Percentiles rank a stretch among this genome's conserved stretches.
These are phyloP conservation scores for Inga laurina DNA, from an alignment of 306 rosid genomes.

Conservation along the genomic window DNA sequence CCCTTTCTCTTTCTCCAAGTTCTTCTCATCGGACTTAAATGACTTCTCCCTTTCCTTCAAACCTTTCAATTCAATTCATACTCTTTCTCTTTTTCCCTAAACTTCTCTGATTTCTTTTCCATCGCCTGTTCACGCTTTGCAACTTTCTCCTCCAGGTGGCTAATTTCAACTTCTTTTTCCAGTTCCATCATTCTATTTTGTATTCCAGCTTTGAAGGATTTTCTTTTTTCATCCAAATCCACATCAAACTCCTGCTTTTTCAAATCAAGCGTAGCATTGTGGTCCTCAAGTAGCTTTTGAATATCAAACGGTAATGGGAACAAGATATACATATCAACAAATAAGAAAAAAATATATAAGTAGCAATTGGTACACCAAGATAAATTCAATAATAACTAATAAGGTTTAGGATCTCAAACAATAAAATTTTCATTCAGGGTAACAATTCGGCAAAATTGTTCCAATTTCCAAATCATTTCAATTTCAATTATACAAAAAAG, in stretches of 20 bases:
- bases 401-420: background rate
- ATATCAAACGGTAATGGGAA: constrained; percentile 63
- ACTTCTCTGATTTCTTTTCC: constrained; percentile 81
- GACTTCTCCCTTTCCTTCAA: constrained; percentile 79
- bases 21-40: constrained; percentile 66
- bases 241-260: constrained; percentile 79
- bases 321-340: constrained; percentile 19
- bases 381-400: background rate
- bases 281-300: constrained; percentile 84
- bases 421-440: background rate
- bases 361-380: background rate
- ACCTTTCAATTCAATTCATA: constrained; percentile 68
- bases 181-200: constrained; percentile 63
- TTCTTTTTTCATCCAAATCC: constrained; percentile 78
- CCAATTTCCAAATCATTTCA: constrained; percentile 17
- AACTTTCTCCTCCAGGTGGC: constrained; percentile 82
- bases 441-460: background rate
- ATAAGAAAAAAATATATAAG: background rate
- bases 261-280: constrained; percentile 59
- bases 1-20: constrained; percentile 59
- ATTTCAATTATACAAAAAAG: background rate
- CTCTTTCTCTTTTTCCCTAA: constrained; percentile 89
- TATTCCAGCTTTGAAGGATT: constrained; percentile 71
- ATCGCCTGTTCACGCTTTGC: constrained; percentile 81
- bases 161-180: constrained; percentile 87